These are phyloP conservation scores for Inonotus obliquus DNA, from an alignment of 1,284 basidiomycete genomes.

Conservation along the genomic window DNA sequence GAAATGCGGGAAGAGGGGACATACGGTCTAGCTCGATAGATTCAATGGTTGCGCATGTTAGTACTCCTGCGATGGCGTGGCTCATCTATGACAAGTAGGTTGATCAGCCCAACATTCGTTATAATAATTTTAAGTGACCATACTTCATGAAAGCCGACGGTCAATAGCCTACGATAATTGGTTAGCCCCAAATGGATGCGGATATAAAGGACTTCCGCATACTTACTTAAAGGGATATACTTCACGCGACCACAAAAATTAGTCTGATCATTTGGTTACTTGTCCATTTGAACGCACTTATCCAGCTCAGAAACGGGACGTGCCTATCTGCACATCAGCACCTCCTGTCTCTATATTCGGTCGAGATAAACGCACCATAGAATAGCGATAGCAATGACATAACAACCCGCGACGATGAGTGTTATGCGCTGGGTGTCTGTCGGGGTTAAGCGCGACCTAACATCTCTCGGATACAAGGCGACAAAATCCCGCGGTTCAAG, in stretches of 20 bases:
- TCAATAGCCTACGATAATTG: constrained; percentile 50
- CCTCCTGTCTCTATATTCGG: neutral
- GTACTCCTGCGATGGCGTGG: constrained; percentile 74
- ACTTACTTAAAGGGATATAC: constrained; percentile 92
- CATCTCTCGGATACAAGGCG: constrained; percentile 30
- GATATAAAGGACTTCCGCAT: constrained; percentile 6
- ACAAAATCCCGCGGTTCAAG: neutral
- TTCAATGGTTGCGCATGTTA: constrained; percentile 91
- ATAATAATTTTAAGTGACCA: constrained; percentile 20
- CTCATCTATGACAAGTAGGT: constrained; percentile 56
- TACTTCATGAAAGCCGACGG: constrained; percentile 89
- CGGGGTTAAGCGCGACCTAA: constrained; percentile 45
- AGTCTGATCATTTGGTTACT: constrained; percentile 3
- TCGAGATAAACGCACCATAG: constrained; percentile 51
- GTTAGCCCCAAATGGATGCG: constrained; percentile 1
- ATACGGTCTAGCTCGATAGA: constrained; percentile 80
- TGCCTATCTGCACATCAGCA: constrained; percentile 45
- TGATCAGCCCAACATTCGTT: neutral
- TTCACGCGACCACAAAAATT: constrained; percentile 26
- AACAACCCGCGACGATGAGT: constrained; percentile 70
- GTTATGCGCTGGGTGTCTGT: constrained; percentile 71
- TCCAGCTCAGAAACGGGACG: constrained; percentile 63
- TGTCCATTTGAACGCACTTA: constrained; percentile 47
- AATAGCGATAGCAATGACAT: constrained; percentile 67
- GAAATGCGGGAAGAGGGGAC: constrained; percentile 25